Conservation (phyloP, 2,329 filamentous ascomycete genomes). For the Epicoccum nigrum region DNA sequence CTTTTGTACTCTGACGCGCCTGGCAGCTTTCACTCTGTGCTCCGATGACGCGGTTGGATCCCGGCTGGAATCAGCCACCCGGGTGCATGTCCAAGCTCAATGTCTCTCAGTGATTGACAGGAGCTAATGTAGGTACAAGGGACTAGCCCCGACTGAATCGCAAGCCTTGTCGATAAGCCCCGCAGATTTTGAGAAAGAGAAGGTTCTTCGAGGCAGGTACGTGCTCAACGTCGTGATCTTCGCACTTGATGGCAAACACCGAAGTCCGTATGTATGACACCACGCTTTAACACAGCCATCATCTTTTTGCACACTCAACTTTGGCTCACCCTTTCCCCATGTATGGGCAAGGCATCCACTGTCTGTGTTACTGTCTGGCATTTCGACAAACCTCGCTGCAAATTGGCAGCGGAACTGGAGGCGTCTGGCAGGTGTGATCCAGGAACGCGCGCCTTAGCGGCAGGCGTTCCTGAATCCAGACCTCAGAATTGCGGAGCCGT, state of each 20-base stretch:
- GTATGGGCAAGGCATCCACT: too few species aligned
- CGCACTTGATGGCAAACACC: conserved; percentile 2
- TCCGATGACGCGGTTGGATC: conserved; percentile 6
- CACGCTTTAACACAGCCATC: background rate
- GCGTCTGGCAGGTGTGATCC: conserved; percentile 4
- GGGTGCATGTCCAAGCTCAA: conserved; percentile 9
- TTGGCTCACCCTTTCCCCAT: too few species aligned
- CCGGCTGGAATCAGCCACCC: conserved; percentile 12
- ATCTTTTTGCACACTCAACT: too few species aligned
- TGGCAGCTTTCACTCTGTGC: conserved; percentile 5
- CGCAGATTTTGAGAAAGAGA: conserved; percentile 4
- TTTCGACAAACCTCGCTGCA: conserved; percentile 6
- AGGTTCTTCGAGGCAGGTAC: conserved; percentile 1
- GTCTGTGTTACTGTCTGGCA: background rate
- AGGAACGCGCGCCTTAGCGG: conserved; percentile 9
- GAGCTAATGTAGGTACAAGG: conserved; percentile 20
- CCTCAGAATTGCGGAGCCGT: conserved; percentile 14
- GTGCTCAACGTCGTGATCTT: conserved; percentile 4
- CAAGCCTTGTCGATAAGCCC: conserved; percentile 17
- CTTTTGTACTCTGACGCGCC: conserved; percentile 15
- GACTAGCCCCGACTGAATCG: conserved; percentile 8
- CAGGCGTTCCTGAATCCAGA: conserved; percentile 18
- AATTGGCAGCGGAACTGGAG: conserved; percentile 5
- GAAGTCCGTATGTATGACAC: conserved; percentile 8
- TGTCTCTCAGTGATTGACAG: conserved; percentile 10